These are phyloP conservation scores for Fusarium sambucinum DNA, from an alignment of 2,329 filamentous ascomycete genomes.

Conservation along the genomic window DNA sequence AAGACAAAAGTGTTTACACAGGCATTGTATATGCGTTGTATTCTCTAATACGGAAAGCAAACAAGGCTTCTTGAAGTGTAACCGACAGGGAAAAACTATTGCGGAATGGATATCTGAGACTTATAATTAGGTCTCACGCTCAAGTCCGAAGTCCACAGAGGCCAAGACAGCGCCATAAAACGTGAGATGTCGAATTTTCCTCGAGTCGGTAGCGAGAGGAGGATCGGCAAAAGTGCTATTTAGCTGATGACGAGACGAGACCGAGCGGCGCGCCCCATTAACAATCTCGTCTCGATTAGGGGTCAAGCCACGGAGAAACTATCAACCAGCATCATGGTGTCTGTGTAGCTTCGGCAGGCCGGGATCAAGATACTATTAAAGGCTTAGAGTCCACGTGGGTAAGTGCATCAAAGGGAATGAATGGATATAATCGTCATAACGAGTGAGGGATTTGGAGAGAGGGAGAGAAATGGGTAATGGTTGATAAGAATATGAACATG, in stretches of 20 bases:
- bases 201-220: conserved; percentile 35
- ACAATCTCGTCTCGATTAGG: conserved; percentile 1
- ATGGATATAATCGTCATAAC: neutral
- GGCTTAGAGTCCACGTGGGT: conserved; percentile 22
- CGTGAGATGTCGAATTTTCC: conserved; percentile 20
- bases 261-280: conserved; percentile 7
- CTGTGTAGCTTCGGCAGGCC: conserved; percentile 33
- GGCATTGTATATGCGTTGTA: neutral
- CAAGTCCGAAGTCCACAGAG: conserved; percentile 6
- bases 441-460: neutral
- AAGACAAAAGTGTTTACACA: conserved; percentile 11
- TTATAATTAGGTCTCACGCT: conserved; percentile 12
- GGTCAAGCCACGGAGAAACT: conserved; percentile 12
- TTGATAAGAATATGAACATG: conserved; percentile 21
- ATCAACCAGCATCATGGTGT: conserved; percentile 17
- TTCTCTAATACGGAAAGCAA: neutral
- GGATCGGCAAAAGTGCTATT: conserved; percentile 35
- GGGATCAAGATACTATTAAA: neutral
- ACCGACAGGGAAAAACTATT: conserved; percentile 7
- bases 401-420: conserved; percentile 15
- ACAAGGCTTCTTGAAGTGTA: conserved; percentile 2
- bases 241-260: conserved; percentile 27
- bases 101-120: conserved; percentile 6
- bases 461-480: neutral
- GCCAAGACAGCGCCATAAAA: conserved; percentile 26